Evolutionary conservation across 192 early-diverging fungal species (phyloP).

Genomic region (Coemansia sp.): DNA sequence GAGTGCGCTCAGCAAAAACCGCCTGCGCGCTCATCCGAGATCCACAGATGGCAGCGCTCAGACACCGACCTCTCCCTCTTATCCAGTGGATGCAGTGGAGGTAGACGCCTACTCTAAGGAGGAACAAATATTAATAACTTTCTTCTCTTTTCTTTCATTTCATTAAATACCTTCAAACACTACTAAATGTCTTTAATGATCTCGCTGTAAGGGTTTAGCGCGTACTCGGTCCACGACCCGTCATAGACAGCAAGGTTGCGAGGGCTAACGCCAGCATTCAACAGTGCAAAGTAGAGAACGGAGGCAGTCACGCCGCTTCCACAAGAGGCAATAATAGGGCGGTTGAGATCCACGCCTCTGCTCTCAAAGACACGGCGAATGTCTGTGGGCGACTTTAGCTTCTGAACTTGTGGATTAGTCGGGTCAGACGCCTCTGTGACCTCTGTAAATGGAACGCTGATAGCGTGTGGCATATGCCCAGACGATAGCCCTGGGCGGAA

Average conservation of each 20-base stretch:
- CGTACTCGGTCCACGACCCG: constrained; percentile 92
- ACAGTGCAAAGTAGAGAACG: constrained; percentile 77
- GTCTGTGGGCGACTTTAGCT: constrained; percentile 52
- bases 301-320: constrained; percentile 89
- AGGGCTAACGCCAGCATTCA: constrained; percentile 61
- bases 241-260: constrained; percentile 76
- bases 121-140: not conserved
- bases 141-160: not conserved
- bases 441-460: constrained; percentile 71
- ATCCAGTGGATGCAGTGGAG: constrained; percentile 34
- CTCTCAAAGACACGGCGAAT: constrained; percentile 61
- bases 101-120: constrained; percentile 25
- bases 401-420: constrained; percentile 35
- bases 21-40: constrained; percentile 9
- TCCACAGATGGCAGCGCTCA: constrained; percentile 40
- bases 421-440: constrained; percentile 52
- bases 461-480: constrained; percentile 82
- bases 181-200: constrained; percentile 60
- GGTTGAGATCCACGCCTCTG: constrained; percentile 67
- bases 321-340: constrained; percentile 78
- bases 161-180: not conserved
- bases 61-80: constrained; percentile 42
- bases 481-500: constrained; percentile 73
- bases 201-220: constrained; percentile 64
- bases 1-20: constrained; percentile 14